Conservation (phyloP, 202 grass and related monocot genomes). For the Bolboschoenoplectus hybrid region DNA sequence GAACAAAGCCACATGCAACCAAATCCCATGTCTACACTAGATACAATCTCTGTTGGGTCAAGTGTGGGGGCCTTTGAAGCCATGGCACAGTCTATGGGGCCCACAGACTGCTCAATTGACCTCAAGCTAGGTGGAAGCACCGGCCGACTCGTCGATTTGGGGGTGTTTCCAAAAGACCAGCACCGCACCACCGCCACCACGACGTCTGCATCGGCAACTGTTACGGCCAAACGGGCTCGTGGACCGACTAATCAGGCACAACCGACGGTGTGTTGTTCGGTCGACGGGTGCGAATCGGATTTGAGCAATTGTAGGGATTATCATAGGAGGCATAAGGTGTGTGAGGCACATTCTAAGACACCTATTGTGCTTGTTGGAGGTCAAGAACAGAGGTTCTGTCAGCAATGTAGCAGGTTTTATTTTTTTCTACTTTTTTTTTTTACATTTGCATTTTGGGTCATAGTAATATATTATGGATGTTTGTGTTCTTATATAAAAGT, state of each 20-base stretch:
- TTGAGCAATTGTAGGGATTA: slow-evolving; percentile 69
- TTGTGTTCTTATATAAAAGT: neutral
- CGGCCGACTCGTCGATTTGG: neutral
- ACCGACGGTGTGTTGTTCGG: slow-evolving; percentile 43
- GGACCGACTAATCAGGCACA: slow-evolving; percentile 24
- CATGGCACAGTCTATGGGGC: neutral
- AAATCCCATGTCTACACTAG: slow-evolving; percentile 23
- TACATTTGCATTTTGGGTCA: neutral
- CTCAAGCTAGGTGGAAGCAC: slow-evolving; percentile 44
- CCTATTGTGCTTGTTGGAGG: slow-evolving; percentile 62
- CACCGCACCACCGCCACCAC: neutral
- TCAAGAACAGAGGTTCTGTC: slow-evolving; percentile 64
- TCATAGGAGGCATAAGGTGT: slow-evolving; percentile 74
- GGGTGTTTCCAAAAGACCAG: slow-evolving; percentile 30
- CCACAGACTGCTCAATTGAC: slow-evolving; percentile 50
- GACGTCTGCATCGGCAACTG: neutral
- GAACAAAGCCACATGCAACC: slow-evolving; percentile 45
- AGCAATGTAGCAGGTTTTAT: slow-evolving; percentile 79
- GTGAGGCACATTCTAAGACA: slow-evolving; percentile 78
- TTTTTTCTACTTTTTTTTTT: slow-evolving; percentile 9
- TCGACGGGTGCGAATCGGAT: slow-evolving; percentile 68
- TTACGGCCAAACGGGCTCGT: slow-evolving; percentile 47
- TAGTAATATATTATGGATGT: neutral
- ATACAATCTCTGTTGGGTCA: slow-evolving; percentile 21
- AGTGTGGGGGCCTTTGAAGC: slow-evolving; percentile 22